Percentiles rank a stretch among this genome's conserved stretches.
Conservation (phyloP, 2,329 filamentous ascomycete species). For the Alternaria burnsii region DNA sequence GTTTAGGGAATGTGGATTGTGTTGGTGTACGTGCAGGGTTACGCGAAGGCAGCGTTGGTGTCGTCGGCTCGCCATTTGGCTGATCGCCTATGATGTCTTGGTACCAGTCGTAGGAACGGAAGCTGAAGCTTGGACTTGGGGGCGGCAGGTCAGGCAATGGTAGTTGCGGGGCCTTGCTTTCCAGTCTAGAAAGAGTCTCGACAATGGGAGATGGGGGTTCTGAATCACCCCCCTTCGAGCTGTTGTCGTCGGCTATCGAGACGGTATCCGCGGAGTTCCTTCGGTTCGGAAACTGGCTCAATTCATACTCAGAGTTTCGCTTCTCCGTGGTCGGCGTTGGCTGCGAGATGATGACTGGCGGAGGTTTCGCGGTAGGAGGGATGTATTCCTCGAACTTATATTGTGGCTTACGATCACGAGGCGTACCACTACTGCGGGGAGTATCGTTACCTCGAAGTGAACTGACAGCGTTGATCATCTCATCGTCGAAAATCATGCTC, state of each 20-base stretch:
- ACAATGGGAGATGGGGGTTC: conserved; percentile 11
- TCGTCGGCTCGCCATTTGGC: conserved; percentile 10
- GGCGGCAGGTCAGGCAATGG: conserved; percentile 29
- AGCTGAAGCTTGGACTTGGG: conserved; percentile 36
- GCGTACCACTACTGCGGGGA: conserved; percentile 16
- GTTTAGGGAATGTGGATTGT: conserved; percentile 14
- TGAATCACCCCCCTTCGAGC: conserved; percentile 7
- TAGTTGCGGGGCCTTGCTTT: conserved; percentile 24
- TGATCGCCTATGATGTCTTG: conserved; percentile 37
- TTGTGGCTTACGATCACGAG: conserved; percentile 28
- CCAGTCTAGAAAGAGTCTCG: conserved; percentile 21
- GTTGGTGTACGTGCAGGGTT: conserved; percentile 22
- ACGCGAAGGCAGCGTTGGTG: conserved; percentile 1
- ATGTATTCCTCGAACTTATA: conserved; percentile 38
- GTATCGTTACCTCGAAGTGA: conserved; percentile 20
- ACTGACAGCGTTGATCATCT: conserved; percentile 30
- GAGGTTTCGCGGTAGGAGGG: conserved; percentile 22
- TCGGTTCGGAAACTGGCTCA: conserved; percentile 25
- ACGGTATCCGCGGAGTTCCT: conserved; percentile 7
- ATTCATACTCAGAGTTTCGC: conserved; percentile 29
- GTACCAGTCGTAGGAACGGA: conserved; percentile 40
- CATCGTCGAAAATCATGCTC: conserved; percentile 40
- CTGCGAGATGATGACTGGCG: conserved; percentile 14
- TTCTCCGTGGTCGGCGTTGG: conserved; percentile 13
- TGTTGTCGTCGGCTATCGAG: conserved; percentile 13